Evolutionary conservation across 352 stramenopile species (phyloP).

Genomic region (Pythium rhizo-oryzae): DNA sequence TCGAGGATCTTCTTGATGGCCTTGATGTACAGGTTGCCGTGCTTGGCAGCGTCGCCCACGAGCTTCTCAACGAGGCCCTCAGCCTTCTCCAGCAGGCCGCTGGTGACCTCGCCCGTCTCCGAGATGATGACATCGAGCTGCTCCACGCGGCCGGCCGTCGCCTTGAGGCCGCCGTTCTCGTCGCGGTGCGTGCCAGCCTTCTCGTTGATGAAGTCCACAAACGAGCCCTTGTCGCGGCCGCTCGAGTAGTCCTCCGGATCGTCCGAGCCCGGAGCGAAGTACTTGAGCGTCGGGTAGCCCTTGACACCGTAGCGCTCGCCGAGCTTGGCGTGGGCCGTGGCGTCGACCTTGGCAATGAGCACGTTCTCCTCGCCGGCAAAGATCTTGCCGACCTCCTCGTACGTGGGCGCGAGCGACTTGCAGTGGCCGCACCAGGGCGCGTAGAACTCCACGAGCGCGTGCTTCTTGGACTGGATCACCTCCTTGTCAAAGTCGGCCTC

Average conservation of each 20-base stretch:
- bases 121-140: slow-evolving; percentile 86
- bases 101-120: slow-evolving; percentile 69
- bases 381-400: slow-evolving; percentile 83
- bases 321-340: slow-evolving; percentile 60
- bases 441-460: slow-evolving; percentile 94
- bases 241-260: slow-evolving; percentile 87
- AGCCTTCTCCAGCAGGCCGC: slow-evolving; percentile 66
- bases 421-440: slow-evolving; percentile 95
- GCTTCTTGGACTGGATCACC: slow-evolving; percentile 83
- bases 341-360: slow-evolving; percentile 86
- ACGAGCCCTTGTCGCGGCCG: slow-evolving; percentile 82
- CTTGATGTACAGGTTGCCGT: slow-evolving; percentile 89
- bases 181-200: slow-evolving; percentile 87
- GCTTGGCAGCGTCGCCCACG: slow-evolving; percentile 65
- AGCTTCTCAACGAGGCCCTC: slow-evolving; percentile 74
- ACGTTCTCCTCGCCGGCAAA: slow-evolving; percentile 78
- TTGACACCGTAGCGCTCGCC: slow-evolving; percentile 85
- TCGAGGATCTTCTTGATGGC: slow-evolving; percentile 91
- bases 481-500: slow-evolving; percentile 76
- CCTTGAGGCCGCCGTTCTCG: slow-evolving; percentile 69
- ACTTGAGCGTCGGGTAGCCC: slow-evolving; percentile 93
- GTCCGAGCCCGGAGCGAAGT: slow-evolving; percentile 80
- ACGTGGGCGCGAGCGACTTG: slow-evolving; percentile 90
- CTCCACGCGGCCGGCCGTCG: slow-evolving; percentile 78
- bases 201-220: slow-evolving; percentile 92